These are phyloP conservation scores for Chaetothyriales sp. DNA, from an alignment of 2,329 filamentous ascomycete genomes.

Conservation along the genomic window DNA sequence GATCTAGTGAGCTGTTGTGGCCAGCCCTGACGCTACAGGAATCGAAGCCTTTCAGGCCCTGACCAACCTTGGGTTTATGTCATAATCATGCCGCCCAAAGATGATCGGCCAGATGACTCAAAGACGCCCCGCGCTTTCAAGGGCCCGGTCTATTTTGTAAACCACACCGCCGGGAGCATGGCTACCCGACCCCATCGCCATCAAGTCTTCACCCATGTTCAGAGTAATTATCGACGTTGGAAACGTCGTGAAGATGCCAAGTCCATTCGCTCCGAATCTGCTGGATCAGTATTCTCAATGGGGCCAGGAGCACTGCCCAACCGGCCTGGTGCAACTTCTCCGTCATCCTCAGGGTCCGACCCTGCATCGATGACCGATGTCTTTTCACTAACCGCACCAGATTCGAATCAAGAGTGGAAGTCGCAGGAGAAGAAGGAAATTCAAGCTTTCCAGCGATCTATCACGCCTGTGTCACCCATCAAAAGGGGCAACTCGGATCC, in stretches of 20 bases:
- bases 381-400: not conserved
- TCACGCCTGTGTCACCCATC: not conserved
- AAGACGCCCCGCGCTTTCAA: not conserved
- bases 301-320: not conserved
- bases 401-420: not conserved
- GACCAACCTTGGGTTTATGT: not conserved
- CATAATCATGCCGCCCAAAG: not conserved
- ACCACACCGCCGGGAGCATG: constrained; percentile 5
- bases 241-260: constrained; percentile 5
- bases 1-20: not conserved
- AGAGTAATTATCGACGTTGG: constrained; percentile 5
- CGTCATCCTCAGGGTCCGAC: not conserved
- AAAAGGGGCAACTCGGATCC: constrained; percentile 7
- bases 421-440: not conserved
- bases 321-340: not conserved
- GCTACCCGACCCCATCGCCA: constrained; percentile 4
- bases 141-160: constrained; percentile 3
- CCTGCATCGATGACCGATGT: not conserved
- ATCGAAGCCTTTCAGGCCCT: not conserved
- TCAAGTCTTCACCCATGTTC: constrained; percentile 5
- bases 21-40: not conserved
- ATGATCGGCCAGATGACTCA: not conserved
- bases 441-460: not conserved
- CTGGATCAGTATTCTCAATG: not conserved
- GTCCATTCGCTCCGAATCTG: constrained; percentile 1